Conservation (phyloP, 352 stramenopile genomes). For the Phytophthora meadii region DNA sequence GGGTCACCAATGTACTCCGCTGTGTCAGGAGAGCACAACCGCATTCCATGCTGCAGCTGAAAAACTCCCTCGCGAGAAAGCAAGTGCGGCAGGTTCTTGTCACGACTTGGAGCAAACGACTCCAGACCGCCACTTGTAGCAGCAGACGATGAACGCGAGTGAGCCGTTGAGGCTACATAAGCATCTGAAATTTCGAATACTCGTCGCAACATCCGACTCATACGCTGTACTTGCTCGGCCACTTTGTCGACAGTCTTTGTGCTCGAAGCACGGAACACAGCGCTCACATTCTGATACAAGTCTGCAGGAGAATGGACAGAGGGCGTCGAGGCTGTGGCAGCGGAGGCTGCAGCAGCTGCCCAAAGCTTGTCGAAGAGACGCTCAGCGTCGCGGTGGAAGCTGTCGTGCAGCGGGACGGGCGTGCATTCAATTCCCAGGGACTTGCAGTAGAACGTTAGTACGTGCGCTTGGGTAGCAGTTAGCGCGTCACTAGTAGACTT, state of each 20-base stretch:
- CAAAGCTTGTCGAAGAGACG: constrained; percentile 87
- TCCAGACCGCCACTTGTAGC: constrained; percentile 40
- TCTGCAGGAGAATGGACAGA: constrained; percentile 39
- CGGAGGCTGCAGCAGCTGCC: constrained; percentile 35
- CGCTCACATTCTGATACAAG: constrained; percentile 44
- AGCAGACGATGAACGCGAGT: constrained; percentile 53
- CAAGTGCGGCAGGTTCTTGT: constrained; percentile 62
- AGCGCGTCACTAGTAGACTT: constrained; percentile 46
- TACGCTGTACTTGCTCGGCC: constrained; percentile 63
- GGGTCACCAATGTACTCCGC: constrained; percentile 80
- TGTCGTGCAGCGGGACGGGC: constrained; percentile 71
- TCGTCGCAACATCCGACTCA: constrained; percentile 72
- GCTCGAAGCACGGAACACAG: constrained; percentile 40
- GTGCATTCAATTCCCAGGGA: constrained; percentile 76
- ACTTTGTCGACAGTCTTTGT: constrained; percentile 40
- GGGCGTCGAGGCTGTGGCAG: constrained; percentile 24
- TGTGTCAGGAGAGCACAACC: constrained; percentile 75
- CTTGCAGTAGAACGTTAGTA: constrained; percentile 86
- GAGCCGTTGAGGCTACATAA: constrained; percentile 81
- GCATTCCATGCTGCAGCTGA: constrained; percentile 73
- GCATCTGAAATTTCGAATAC: constrained; percentile 89
- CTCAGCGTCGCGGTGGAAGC: constrained; percentile 84
- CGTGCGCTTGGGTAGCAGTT: constrained; percentile 67
- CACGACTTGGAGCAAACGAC: constrained; percentile 69
- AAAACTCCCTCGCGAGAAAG: constrained; percentile 65